phyloP scores from a whole-genome alignment of 1,139 yeast species.

The Protomyces arabidopsidicola region DNA sequence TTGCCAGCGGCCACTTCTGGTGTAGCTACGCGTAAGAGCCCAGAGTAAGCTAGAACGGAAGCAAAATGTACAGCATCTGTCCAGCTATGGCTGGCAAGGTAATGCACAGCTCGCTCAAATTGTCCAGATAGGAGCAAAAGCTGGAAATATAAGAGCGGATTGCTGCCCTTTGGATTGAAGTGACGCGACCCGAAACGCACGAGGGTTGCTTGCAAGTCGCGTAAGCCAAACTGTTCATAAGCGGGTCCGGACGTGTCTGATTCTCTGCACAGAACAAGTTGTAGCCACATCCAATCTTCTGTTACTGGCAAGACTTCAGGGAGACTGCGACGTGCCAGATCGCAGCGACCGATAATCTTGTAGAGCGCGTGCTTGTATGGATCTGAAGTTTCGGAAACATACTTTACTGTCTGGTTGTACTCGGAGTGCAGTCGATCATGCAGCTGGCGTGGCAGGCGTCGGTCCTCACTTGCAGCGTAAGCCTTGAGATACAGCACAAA shows the following conservation, averaged over 20 bases:
- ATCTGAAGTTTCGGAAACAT: slow-evolving; percentile 57
- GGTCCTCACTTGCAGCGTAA: slow-evolving; percentile 57
- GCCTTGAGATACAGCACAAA: slow-evolving; percentile 77
- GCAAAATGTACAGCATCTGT: slow-evolving; percentile 89
- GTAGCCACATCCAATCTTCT: slow-evolving; percentile 98
- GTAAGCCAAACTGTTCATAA: slow-evolving; percentile 67
- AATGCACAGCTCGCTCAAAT: slow-evolving; percentile 74
- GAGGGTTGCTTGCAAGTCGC: slow-evolving; percentile 68
- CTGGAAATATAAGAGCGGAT: slow-evolving; percentile 68
- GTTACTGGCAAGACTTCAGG: slow-evolving; percentile 74
- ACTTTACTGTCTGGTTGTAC: slow-evolving; percentile 77
- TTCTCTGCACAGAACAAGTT: slow-evolving; percentile 69
- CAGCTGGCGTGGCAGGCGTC: slow-evolving; percentile 59
- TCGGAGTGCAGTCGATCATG: slow-evolving; percentile 70
- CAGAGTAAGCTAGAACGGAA: slow-evolving; percentile 72
- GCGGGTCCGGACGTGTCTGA: slow-evolving; percentile 37
- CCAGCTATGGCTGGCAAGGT: slow-evolving; percentile 62
- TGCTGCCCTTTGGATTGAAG: slow-evolving; percentile 59
- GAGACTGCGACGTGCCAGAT: slow-evolving; percentile 66
- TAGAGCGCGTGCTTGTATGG: slow-evolving; percentile 88
- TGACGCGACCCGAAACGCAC: slow-evolving; percentile 68
- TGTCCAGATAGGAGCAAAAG: slow-evolving; percentile 70
- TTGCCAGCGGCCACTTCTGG: slow-evolving; percentile 36
- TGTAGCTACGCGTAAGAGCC: slow-evolving; percentile 55
- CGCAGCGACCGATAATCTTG: slow-evolving; percentile 89